Percentiles rank a stretch among this genome's conserved stretches.
Evolutionary conservation across 2,329 filamentous ascomycete genomes (phyloP).

Genomic region (Cladophialophora carrionii): DNA sequence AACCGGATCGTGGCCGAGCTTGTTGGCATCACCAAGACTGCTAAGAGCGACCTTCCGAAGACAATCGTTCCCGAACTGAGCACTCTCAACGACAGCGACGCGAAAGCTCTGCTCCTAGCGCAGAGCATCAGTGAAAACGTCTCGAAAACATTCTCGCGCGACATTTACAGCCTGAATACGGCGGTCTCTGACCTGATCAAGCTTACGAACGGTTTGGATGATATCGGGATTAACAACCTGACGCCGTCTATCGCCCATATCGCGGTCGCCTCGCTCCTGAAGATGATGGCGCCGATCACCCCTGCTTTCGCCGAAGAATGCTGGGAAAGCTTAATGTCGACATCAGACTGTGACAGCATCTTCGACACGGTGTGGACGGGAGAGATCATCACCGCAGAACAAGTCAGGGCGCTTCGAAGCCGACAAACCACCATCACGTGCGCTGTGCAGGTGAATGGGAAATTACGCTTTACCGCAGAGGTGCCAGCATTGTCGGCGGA

Average conservation of each 20-base stretch:
- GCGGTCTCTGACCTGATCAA: conserved; percentile 80
- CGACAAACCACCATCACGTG: conserved; percentile 57
- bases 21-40: conserved; percentile 19
- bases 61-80: conserved; percentile 12
- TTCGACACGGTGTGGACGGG: conserved; percentile 62
- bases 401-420: conserved; percentile 53
- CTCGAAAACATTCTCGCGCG: conserved; percentile 67
- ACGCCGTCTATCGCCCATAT: conserved; percentile 46
- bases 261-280: conserved; percentile 62
- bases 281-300: conserved; percentile 76
- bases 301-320: conserved; percentile 82
- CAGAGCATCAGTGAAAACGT: conserved; percentile 70
- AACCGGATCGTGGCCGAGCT: conserved; percentile 58
- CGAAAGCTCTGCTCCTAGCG: conserved; percentile 64
- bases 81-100: conserved; percentile 44
- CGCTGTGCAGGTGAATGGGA: conserved; percentile 81
- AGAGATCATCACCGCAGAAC: conserved; percentile 44
- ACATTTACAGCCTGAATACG: conserved; percentile 79
- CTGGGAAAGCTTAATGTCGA: conserved; percentile 64
- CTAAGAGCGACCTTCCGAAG: conserved; percentile 47
- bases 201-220: conserved; percentile 68
- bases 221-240: conserved; percentile 43
- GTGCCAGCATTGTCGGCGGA: conserved; percentile 52
- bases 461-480: conserved; percentile 68
- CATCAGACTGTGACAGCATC: conserved; percentile 46